Conservation (phyloP, 495 filamentous ascomycete genomes). For the Aspergillus nidulans region DNA sequence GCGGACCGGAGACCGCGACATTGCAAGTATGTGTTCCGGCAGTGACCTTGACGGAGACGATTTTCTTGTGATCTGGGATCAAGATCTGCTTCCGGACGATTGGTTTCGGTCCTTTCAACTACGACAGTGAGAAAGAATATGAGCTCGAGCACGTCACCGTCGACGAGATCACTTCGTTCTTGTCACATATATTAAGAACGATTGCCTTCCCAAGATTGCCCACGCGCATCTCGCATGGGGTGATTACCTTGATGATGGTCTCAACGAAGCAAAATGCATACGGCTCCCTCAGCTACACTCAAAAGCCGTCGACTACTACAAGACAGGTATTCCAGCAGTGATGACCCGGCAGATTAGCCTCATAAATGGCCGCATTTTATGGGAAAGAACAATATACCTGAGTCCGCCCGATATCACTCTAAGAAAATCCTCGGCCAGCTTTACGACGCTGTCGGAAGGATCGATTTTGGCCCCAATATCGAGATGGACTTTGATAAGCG, state of each 20-base stretch:
- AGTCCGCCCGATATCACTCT: slow-evolving; percentile 60
- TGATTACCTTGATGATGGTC: slow-evolving; percentile 58
- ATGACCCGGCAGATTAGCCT: slow-evolving; percentile 57
- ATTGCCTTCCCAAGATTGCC: slow-evolving; percentile 74
- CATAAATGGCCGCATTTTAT: slow-evolving; percentile 83
- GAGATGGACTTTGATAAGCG: slow-evolving; percentile 69
- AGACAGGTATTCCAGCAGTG: slow-evolving; percentile 72
- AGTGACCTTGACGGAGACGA: slow-evolving; percentile 97
- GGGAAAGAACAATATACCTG: slow-evolving; percentile 57
- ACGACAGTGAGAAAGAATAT: slow-evolving; percentile 47
- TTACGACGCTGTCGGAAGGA: slow-evolving; percentile 65
- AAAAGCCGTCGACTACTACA: slow-evolving; percentile 87
- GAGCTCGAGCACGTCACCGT: slow-evolving; percentile 56
- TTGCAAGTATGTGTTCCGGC: slow-evolving; percentile 92
- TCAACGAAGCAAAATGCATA: slow-evolving; percentile 67
- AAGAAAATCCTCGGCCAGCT: slow-evolving; percentile 72
- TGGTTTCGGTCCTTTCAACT: slow-evolving; percentile 77
- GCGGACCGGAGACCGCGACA: slow-evolving; percentile 72
- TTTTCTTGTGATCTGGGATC: slow-evolving; percentile 91
- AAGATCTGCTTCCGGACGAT: slow-evolving; percentile 61
- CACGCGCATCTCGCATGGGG: slow-evolving; percentile 77
- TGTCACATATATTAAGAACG: slow-evolving; percentile 90
- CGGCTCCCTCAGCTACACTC: slow-evolving; percentile 80
- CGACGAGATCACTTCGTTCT: slow-evolving; percentile 74
- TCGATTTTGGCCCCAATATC: slow-evolving; percentile 69